Evolutionary conservation across 2,329 filamentous ascomycete genomes (phyloP).

Genomic region (Atkinsonella texensis): DNA sequence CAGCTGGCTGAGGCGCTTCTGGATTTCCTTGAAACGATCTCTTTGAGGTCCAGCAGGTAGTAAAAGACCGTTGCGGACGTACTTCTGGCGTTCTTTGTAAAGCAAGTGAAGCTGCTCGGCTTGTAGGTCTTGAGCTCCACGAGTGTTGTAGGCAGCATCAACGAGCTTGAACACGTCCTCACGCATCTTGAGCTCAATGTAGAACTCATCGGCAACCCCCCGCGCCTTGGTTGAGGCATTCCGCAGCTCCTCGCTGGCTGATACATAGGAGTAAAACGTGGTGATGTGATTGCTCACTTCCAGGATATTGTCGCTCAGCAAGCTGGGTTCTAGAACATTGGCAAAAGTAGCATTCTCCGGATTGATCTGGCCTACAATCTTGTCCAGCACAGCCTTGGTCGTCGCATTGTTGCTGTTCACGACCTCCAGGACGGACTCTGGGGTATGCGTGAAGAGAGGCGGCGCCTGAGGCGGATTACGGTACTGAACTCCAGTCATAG

Average conservation of each 20-base stretch:
- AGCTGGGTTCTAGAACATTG: conserved; percentile 52
- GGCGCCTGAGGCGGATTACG: conserved; percentile 66
- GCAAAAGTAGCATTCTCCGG: conserved; percentile 39
- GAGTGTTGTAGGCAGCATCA: conserved; percentile 41
- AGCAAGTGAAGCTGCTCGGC: conserved; percentile 60
- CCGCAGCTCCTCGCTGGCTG: conserved; percentile 52
- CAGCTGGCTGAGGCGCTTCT: conserved; percentile 65
- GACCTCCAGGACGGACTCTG: conserved; percentile 53
- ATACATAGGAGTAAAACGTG: conserved; percentile 72
- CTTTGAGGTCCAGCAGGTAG: conserved; percentile 57
- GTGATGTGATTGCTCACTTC: conserved; percentile 52
- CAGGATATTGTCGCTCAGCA: conserved; percentile 57
- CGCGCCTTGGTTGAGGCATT: conserved; percentile 68
- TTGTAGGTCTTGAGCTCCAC: conserved; percentile 45
- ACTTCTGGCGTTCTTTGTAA: conserved; percentile 66
- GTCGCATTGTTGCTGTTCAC: conserved; percentile 53
- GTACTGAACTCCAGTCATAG: conserved; percentile 56
- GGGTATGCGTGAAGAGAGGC: conserved; percentile 64
- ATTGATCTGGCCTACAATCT: conserved; percentile 50
- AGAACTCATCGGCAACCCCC: conserved; percentile 63
- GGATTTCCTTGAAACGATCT: conserved; percentile 77
- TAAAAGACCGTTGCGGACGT: conserved; percentile 63
- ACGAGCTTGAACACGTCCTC: conserved; percentile 66
- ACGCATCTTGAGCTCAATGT: conserved; percentile 68
- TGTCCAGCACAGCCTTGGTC: conserved; percentile 53